phyloP scores from a whole-genome alignment of 1,284 basidiomycete genomes.

The Cystobasidiaceae sp. region DNA sequence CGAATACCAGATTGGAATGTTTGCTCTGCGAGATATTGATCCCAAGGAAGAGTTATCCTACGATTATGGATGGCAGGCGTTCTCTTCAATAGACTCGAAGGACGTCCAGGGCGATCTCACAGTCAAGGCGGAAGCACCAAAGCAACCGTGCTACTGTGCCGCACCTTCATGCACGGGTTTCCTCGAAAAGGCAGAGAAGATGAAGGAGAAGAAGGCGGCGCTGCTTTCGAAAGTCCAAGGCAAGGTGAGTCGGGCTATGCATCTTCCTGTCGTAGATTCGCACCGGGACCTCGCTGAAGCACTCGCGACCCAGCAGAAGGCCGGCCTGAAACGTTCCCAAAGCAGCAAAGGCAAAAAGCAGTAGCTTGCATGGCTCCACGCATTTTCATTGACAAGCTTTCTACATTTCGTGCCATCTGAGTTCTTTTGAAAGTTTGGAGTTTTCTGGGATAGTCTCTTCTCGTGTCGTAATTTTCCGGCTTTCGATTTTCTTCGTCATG shows the following conservation, averaged over 20 bases:
- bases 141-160: constrained; percentile 23
- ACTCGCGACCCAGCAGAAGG: no score
- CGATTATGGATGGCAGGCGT: constrained; percentile 42
- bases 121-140: neutral
- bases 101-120: neutral
- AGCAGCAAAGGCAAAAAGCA: no score
- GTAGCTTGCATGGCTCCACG: no score
- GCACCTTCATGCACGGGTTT: constrained; percentile 15
- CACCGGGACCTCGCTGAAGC: no score
- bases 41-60: constrained; percentile 49
- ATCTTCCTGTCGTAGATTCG: no score
- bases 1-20: constrained; percentile 48
- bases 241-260: neutral
- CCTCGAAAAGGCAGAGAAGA: constrained; percentile 20
- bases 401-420: no score
- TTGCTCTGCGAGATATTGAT: constrained; percentile 49
- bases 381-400: no score
- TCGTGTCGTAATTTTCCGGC: no score
- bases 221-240: neutral
- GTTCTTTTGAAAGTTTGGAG: no score
- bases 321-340: no score
- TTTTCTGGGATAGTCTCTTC: no score
- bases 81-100: constrained; percentile 27
- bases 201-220: constrained; percentile 17
- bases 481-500: no score